A percentile compares a stretch with the other conserved stretches of the same genome.
These are phyloP conservation scores for Trametes cinnabarina DNA, from an alignment of 768 basidiomycete species.

Conservation along the genomic window DNA sequence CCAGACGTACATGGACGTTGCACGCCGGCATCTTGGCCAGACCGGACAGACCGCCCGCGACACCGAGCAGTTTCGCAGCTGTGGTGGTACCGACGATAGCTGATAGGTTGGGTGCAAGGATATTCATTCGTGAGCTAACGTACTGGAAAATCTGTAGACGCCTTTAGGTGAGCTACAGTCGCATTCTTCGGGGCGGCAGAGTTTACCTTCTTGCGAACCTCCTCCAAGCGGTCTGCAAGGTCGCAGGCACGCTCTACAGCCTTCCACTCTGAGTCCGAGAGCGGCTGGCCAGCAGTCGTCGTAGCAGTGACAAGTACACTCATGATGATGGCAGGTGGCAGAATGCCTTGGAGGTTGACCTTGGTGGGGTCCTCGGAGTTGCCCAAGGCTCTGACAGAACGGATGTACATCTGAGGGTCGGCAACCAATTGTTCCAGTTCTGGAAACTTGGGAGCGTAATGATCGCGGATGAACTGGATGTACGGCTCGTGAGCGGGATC, in stretches of 20 bases:
- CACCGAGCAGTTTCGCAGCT: constrained; percentile 96
- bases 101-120: constrained; percentile 96
- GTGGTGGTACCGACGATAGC: constrained; percentile 98
- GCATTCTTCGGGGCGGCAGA: background rate
- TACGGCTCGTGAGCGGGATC: no score
- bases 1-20: constrained; percentile 85
- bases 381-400: constrained; percentile 82
- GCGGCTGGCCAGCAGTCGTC: constrained; percentile 75
- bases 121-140: constrained; percentile 98
- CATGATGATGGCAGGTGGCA: constrained; percentile 91
- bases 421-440: constrained; percentile 94
- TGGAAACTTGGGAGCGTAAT: constrained; percentile 92
- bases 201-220: constrained; percentile 80
- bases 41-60: constrained; percentile 89
- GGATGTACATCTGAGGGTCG: constrained; percentile 90
- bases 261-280: constrained; percentile 70
- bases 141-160: constrained; percentile 89
- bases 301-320: constrained; percentile 95
- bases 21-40: constrained; percentile 93
- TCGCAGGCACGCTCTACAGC: constrained; percentile 85
- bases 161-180: background rate
- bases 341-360: constrained; percentile 72
- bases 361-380: constrained; percentile 91
- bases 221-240: constrained; percentile 84
- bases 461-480: constrained; percentile 90